Conservation (phyloP, 768 basidiomycete species). For the Lentinula raphanica region DNA sequence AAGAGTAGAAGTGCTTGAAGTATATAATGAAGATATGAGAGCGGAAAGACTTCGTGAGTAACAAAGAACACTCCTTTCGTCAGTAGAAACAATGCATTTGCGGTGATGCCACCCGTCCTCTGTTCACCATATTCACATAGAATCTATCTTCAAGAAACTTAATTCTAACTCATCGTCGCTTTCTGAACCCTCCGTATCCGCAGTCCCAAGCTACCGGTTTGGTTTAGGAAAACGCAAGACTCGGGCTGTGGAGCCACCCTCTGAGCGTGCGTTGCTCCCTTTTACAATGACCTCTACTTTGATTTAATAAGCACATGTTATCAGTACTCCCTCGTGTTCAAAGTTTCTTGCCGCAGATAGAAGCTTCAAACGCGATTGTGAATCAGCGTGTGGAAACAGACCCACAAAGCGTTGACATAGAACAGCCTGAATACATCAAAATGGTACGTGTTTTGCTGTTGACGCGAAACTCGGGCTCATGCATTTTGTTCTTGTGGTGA, state of each 20-base stretch:
- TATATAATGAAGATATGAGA: conserved; percentile 43
- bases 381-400: conserved; percentile 38
- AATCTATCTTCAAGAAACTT: conserved; percentile 35
- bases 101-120: background rate
- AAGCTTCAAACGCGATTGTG: conserved; percentile 58
- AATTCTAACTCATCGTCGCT: conserved; percentile 19
- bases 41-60: conserved; percentile 36
- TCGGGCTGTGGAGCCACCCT: conserved; percentile 35
- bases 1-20: conserved; percentile 30
- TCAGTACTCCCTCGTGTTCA: conserved; percentile 64
- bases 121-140: conserved; percentile 20
- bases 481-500: background rate
- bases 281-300: background rate
- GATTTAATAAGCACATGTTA: background rate
- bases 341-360: conserved; percentile 62
- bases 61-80: conserved; percentile 7
- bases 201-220: conserved; percentile 17
- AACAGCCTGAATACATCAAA: conserved; percentile 60
- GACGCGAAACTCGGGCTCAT: too few species aligned
- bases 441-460: too few species aligned
- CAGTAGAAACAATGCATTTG: background rate
- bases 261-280: conserved; percentile 38
- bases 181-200: conserved; percentile 3
- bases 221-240: conserved; percentile 33
- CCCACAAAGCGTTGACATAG: conserved; percentile 64